Base-by-base conservation (phyloP, 116 monocot genomes). In the Zostera marina region DNA sequence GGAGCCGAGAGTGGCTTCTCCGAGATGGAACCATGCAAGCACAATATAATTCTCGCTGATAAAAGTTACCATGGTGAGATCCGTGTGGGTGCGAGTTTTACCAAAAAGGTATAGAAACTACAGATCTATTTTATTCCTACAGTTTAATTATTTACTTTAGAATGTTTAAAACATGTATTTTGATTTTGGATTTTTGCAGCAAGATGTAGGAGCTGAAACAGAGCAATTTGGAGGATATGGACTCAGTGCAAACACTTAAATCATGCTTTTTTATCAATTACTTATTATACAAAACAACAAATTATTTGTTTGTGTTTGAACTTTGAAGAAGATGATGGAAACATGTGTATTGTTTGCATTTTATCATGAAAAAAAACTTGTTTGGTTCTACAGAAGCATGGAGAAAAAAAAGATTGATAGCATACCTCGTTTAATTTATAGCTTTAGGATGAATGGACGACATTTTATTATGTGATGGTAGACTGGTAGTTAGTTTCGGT, bases 1-100 rank as follows among this genome's bases (percentile, higher is more conserved):
- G 75, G 75, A 11, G 40, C 54, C 14, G 70, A 70, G 42, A 53
- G 41, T 5, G 75, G 75, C 32, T 52, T 22, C 6, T 38, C 45
- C 0, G 75, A 66, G 47, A 21, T 65, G 13, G 51, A 32, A 22
- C 70, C 65, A 25, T 12, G 22, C 22, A 65, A 70, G 61, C 66
- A 75, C 45, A 69, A 25, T 9, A 70, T 75, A 6, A 65, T 75
- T 22, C 70, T 75, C 11, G 53, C 64, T 4, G 75, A 75, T 49
- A 52, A 22, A 25, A 75, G 41, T 11, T 75, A 66, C 63, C 56
- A 22, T 32, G 75, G 75, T 11, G 65, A 69, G 47, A 70, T 75
- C 47, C 59, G 70, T 12, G 61, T 70, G 2, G 64, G 64, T 25
- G 46, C 69, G 14, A 64, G 42, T 8, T 74, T 69, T 16, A 68